A percentile compares a stretch with the other conserved stretches of the same genome.
These are phyloP conservation scores for Boletus vermiculosoides DNA, from an alignment of 768 basidiomycete species.

Conservation along the genomic window DNA sequence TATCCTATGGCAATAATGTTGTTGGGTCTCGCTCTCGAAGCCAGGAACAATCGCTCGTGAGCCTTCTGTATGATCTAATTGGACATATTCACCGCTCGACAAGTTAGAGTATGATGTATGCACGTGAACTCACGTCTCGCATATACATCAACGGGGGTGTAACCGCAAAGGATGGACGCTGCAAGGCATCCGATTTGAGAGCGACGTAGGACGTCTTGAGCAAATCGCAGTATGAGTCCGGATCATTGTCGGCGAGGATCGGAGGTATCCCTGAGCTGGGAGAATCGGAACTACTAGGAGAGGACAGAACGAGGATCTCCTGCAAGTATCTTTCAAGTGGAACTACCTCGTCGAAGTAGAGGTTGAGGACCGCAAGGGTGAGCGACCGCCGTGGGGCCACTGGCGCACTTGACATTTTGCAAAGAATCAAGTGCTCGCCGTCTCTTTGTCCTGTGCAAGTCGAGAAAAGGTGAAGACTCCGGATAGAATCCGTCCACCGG, in stretches of 20 bases:
- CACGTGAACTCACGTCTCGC: slow-evolving; percentile 45
- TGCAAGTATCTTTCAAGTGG: slow-evolving; percentile 40
- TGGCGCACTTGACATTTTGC: slow-evolving; percentile 2
- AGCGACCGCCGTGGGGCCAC: slow-evolving; percentile 12
- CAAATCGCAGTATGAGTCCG: slow-evolving; percentile 34
- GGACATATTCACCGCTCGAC: neutral
- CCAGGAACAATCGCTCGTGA: slow-evolving; percentile 52
- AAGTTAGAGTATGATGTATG: neutral
- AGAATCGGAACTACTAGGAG: slow-evolving; percentile 8
- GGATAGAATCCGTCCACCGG: neutral
- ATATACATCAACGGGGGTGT: slow-evolving; percentile 48
- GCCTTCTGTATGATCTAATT: slow-evolving; percentile 60
- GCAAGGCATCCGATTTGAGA: slow-evolving; percentile 24
- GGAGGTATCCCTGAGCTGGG: slow-evolving; percentile 4
- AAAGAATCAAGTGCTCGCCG: neutral
- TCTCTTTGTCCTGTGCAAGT: neutral
- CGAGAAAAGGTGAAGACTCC: neutral
- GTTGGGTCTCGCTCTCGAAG: slow-evolving; percentile 36
- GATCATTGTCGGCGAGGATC: slow-evolving; percentile 21
- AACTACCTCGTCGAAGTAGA: slow-evolving; percentile 45
- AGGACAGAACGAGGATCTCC: slow-evolving; percentile 32
- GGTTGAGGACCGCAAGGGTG: slow-evolving; percentile 37
- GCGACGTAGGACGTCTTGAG: slow-evolving; percentile 51
- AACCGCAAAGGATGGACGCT: slow-evolving; percentile 27
- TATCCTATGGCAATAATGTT: slow-evolving; percentile 73